These are phyloP conservation scores for Xylariales sp. DNA, from an alignment of 2,329 filamentous ascomycete species.

Conservation along the genomic window DNA sequence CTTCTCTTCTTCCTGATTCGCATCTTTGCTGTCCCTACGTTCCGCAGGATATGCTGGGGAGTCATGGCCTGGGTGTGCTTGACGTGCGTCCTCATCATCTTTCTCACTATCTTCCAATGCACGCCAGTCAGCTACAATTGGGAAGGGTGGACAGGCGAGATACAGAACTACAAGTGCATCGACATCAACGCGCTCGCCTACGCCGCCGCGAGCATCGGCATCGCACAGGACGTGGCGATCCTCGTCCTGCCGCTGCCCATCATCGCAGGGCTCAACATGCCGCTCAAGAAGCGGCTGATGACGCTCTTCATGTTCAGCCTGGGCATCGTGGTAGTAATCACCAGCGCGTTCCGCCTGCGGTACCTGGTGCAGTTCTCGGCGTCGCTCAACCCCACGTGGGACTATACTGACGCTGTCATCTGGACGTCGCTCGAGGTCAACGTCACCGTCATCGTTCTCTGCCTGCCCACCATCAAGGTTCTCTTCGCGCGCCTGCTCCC, in stretches of 20 bases:
- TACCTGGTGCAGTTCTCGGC: conserved; percentile 8
- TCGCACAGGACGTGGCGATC: conserved; percentile 11
- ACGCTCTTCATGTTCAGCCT: conserved; percentile 13
- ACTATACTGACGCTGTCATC: conserved; percentile 9
- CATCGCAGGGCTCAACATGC: conserved; percentile 8
- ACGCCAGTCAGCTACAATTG: conserved; percentile 10
- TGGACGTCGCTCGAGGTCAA: conserved; percentile 11
- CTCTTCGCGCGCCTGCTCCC: conserved; percentile 5
- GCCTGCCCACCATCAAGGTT: conserved; percentile 2
- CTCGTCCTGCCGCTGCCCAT: conserved; percentile 11
- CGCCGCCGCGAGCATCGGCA: conserved; percentile 6
- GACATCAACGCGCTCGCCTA: conserved; percentile 8
- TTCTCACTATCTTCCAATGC: conserved; percentile 12
- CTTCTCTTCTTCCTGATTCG: conserved; percentile 11
- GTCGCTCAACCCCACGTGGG: conserved; percentile 10
- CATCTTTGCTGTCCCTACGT: conserved; percentile 7
- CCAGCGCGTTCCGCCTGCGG: conserved; percentile 9
- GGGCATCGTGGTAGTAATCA: conserved; percentile 8
- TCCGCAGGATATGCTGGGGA: conserved; percentile 5
- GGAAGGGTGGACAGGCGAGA: conserved; percentile 9
- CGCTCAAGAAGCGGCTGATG: conserved; percentile 6
- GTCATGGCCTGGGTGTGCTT: conserved; percentile 9
- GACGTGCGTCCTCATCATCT: conserved; percentile 5
- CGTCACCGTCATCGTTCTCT: conserved; percentile 5
- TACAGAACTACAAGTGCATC: conserved; percentile 5